Percentiles rank a stretch among this genome's conserved stretches.
These are phyloP conservation scores for Beta vulgaris DNA, from an alignment of 148 eudicot genomes.

Conservation along the genomic window DNA sequence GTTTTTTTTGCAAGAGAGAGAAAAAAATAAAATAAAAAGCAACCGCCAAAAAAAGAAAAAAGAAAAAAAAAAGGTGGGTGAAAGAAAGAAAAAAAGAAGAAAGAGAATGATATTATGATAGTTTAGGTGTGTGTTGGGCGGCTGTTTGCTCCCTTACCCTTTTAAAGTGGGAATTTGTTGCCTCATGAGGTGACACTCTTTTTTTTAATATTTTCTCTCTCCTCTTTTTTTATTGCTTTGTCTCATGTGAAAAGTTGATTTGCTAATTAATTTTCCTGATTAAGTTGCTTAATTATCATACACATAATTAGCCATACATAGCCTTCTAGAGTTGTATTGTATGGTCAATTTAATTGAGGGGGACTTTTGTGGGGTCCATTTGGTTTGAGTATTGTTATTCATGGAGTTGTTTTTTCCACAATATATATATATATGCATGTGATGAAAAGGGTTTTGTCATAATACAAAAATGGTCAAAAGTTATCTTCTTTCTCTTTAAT, in stretches of 20 bases:
- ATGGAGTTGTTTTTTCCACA: too few species aligned
- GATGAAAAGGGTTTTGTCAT: too few species aligned
- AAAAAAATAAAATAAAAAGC: background rate
- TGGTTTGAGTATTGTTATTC: too few species aligned
- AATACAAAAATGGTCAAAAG: too few species aligned
- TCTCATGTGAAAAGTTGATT: background rate
- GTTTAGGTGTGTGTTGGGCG: conserved; percentile 4
- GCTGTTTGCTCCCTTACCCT: conserved; percentile 11
- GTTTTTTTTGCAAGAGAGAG: background rate
- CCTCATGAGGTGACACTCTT: conserved; percentile 25
- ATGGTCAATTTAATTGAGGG: background rate
- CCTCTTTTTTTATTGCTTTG: too few species aligned
- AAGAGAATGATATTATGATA: background rate
- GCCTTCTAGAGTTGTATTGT: background rate
- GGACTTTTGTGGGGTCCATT: background rate
- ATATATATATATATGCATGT: too few species aligned
- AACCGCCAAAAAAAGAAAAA: background rate
- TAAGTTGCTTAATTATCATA: too few species aligned
- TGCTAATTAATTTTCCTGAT: background rate
- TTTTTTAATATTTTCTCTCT: background rate
- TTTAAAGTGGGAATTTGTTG: conserved; percentile 30
- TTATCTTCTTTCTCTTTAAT: too few species aligned
- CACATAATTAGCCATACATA: background rate
- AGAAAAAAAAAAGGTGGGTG: background rate
- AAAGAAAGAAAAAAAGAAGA: background rate